These are phyloP conservation scores for Primulina eburnea DNA, from an alignment of 257 asterid species.

Conservation along the genomic window DNA sequence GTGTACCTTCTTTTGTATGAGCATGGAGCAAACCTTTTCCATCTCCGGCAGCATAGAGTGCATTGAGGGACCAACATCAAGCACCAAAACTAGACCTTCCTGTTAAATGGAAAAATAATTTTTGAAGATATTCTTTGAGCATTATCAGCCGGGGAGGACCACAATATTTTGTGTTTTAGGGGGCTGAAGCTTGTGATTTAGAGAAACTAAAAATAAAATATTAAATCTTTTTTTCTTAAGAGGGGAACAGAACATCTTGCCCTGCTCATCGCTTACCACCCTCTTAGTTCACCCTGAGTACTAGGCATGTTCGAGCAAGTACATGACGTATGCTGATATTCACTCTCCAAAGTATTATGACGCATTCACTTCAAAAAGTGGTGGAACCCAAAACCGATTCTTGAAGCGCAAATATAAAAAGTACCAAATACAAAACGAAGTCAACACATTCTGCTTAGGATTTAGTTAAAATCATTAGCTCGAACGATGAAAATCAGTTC, in stretches of 20 bases:
- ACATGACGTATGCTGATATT: neutral
- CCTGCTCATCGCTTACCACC: neutral
- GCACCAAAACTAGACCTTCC: constrained; percentile 78
- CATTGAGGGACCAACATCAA: constrained; percentile 95
- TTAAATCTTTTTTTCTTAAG: neutral
- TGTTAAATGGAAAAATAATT: constrained; percentile 22
- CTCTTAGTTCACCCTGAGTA: neutral
- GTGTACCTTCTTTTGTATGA: constrained; percentile 77
- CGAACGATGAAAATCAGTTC: neutral
- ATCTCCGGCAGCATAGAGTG: constrained; percentile 73
- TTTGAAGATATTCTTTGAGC: neutral
- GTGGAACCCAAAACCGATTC: neutral
- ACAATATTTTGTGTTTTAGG: neutral
- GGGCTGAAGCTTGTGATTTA: neutral
- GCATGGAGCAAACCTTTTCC: constrained; percentile 77
- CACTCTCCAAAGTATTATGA: neutral
- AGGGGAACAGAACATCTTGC: neutral
- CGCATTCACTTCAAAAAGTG: neutral
- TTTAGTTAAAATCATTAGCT: neutral
- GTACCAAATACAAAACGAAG: neutral
- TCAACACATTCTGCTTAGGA: neutral
- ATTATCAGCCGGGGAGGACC: neutral
- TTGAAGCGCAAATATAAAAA: neutral
- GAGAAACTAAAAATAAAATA: neutral
- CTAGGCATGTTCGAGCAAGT: neutral